Base-by-base conservation (phyloP, 768 basidiomycete species). In the Xanthoconium purpureum region DNA sequence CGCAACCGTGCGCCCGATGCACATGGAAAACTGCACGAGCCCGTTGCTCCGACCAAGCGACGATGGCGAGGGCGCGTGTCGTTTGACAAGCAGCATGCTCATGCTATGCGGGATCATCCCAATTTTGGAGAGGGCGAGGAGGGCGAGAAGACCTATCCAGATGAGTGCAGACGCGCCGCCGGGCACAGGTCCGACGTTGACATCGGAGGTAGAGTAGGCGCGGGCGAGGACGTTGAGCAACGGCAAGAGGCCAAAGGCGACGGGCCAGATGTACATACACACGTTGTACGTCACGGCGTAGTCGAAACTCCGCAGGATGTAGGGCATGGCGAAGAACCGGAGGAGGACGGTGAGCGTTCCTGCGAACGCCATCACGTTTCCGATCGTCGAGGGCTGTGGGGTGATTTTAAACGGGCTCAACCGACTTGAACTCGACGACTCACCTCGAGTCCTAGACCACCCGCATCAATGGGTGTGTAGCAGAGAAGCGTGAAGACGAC, bases 401-500 rank as follows among this genome's bases (percentile, higher is more conserved):
- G 35, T 24, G 13, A 10, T 8, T 24, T 11, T 9, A 30, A 4
- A 15, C 12, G 9, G 15, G 10, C 11, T 49, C 47, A 8, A 36
- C 40, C 12, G 43, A 37, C 14, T 2, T 29, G 40, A 40, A 43
- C 61, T 33, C 1, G 59, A 36, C 1, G 12, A 35, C 56, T 50
- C 35, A 85, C 85, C 33, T 79, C 74, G 56, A 85, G 81, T 6
- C 74, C 74, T 6, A 88, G 71, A 7, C 86, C 86, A 5, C 86
- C 86, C 0, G 74, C 63, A 32, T 72, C 56, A 14, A 87, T 66
- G 14, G 83, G 75, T 6, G 86, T 80, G 63, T 84, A 88, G 57
- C 82, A 84, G 62, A 83, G 84, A 17, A 88, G 75, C 5, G 83
- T 80, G 59, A 87, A 85, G 3, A 85, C 78, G 5, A 82, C 81